Evolutionary conservation across 2,329 filamentous ascomycete species (phyloP).

Genomic region (Aspergillus uvarum): DNA sequence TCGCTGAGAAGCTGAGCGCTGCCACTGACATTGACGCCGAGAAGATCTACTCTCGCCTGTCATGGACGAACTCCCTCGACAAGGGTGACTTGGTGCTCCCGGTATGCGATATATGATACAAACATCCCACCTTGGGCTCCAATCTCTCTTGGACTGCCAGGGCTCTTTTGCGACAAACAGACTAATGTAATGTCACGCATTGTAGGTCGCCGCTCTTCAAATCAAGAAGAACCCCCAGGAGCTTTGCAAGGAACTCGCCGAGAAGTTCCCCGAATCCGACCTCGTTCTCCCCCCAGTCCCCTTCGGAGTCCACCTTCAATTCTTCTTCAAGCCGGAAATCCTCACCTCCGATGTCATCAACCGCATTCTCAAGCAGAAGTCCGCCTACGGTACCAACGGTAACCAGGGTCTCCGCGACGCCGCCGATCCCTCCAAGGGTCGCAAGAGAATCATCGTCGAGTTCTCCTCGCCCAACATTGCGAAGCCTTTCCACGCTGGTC

Average conservation of each 20-base stretch:
- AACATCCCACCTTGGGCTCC: background rate
- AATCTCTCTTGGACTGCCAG: background rate
- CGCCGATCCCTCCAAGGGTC: conserved; percentile 54
- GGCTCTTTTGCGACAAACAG: background rate
- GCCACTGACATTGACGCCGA: conserved; percentile 40
- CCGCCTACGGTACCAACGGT: conserved; percentile 60
- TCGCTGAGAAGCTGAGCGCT: conserved; percentile 43
- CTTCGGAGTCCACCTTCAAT: conserved; percentile 61
- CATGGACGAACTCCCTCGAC: conserved; percentile 48
- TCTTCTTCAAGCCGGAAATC: conserved; percentile 63
- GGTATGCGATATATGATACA: conserved; percentile 29
- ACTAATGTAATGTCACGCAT: conserved; percentile 12
- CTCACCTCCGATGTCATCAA: conserved; percentile 59
- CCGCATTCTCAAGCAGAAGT: conserved; percentile 58
- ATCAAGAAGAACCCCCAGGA: conserved; percentile 61
- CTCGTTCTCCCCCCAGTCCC: conserved; percentile 57
- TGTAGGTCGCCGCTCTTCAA: conserved; percentile 44
- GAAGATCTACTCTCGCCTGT: conserved; percentile 41
- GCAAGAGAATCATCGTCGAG: conserved; percentile 62
- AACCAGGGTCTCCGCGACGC: conserved; percentile 60
- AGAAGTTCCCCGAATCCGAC: conserved; percentile 59
- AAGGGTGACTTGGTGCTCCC: conserved; percentile 49
- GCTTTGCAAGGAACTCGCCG: conserved; percentile 55
- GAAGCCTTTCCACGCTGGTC: conserved; percentile 65
- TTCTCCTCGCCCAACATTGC: conserved; percentile 69